These are phyloP conservation scores for Colletotrichum lentis DNA, from an alignment of 2,329 filamentous ascomycete genomes.

Conservation along the genomic window DNA sequence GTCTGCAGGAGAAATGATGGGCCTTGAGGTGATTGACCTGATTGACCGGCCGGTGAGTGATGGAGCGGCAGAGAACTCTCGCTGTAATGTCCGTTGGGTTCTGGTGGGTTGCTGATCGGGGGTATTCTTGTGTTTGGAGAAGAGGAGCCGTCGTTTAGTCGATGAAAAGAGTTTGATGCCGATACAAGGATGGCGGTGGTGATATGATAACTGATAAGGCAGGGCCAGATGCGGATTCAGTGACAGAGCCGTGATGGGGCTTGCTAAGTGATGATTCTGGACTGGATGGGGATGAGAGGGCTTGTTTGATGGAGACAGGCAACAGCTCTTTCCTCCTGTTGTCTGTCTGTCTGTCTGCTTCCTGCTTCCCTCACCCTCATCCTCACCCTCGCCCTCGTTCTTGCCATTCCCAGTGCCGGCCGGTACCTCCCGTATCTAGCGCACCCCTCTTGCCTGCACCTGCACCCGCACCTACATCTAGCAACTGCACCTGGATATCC, in stretches of 20 bases:
- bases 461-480: neutral
- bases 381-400: neutral
- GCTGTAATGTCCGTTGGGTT: neutral
- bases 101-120: slow-evolving; percentile 15
- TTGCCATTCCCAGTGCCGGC: slow-evolving; percentile 1
- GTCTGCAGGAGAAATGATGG: neutral
- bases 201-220: neutral
- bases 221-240: neutral
- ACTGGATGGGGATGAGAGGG: slow-evolving; percentile 10
- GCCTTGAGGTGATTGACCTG: neutral
- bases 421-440: too few species aligned
- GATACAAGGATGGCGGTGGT: neutral
- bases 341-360: neutral
- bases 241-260: neutral
- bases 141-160: neutral
- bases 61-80: slow-evolving; percentile 13
- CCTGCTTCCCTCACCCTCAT: neutral
- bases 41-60: slow-evolving; percentile 7
- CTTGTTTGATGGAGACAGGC: slow-evolving; percentile 8
- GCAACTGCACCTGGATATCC: neutral
- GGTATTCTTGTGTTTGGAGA: slow-evolving; percentile 18
- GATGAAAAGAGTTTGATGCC: neutral
- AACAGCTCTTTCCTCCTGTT: neutral
- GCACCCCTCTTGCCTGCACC: neutral
- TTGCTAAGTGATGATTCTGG: neutral